Evolutionary conservation across 805 yeast species (phyloP).

Genomic region (Yarrowia keelungensis): DNA sequence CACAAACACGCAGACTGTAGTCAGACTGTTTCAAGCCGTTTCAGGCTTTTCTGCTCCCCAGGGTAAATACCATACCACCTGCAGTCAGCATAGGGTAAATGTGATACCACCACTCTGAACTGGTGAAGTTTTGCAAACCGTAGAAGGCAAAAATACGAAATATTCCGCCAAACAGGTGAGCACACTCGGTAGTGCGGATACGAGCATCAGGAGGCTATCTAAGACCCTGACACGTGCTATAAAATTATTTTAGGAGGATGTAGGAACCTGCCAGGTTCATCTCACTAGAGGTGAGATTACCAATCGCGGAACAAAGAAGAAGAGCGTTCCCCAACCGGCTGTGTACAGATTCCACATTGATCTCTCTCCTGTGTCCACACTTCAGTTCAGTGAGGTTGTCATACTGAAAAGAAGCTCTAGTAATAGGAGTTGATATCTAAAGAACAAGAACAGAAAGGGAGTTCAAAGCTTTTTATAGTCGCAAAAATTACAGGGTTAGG

Average conservation of each 20-base stretch:
- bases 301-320: constrained; percentile 37
- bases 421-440: constrained; percentile 39
- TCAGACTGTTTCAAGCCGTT: too few species aligned
- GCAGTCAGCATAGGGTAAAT: background rate
- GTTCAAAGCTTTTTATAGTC: background rate
- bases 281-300: constrained; percentile 39
- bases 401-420: constrained; percentile 39
- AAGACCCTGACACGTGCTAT: background rate
- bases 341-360: constrained; percentile 38
- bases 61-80: too few species aligned
- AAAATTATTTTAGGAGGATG: constrained; percentile 8
- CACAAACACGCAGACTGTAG: too few species aligned
- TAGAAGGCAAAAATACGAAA: background rate
- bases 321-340: constrained; percentile 39
- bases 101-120: background rate
- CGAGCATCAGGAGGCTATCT: too few species aligned
- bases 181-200: too few species aligned
- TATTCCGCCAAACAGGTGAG: background rate
- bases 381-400: constrained; percentile 34
- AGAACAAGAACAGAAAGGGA: constrained; percentile 1
- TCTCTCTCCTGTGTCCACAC: constrained; percentile 40
- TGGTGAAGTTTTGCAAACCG: constrained; percentile 1
- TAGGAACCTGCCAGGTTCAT: constrained; percentile 39
- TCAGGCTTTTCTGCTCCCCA: too few species aligned
- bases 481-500: constrained; percentile 10